phyloP scores from a whole-genome alignment of 2,329 filamentous ascomycete species.

The Davidsoniella neocaledoniae region DNA sequence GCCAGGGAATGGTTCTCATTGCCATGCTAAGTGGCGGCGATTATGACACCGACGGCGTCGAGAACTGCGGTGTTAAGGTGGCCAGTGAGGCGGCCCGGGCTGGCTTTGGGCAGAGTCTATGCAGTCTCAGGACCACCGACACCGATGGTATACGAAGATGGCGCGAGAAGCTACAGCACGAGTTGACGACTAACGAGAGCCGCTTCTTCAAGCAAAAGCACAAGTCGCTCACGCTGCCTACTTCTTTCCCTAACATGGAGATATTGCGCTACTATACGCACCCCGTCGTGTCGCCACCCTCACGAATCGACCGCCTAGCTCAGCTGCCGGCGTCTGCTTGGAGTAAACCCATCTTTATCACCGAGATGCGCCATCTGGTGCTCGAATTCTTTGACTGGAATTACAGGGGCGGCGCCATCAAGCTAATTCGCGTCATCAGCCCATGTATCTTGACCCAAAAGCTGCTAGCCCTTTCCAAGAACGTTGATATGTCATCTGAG shows the following conservation, averaged over 20 bases:
- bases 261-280: slow-evolving; percentile 77
- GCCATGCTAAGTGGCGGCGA: slow-evolving; percentile 93
- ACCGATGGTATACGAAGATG: slow-evolving; percentile 44
- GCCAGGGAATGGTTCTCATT: slow-evolving; percentile 82
- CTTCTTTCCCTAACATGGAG: slow-evolving; percentile 62
- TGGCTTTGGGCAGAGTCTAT: slow-evolving; percentile 67
- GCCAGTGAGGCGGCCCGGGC: slow-evolving; percentile 82
- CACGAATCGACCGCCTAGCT: slow-evolving; percentile 38
- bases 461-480: slow-evolving; percentile 21
- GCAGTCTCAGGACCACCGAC: slow-evolving; percentile 44
- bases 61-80: slow-evolving; percentile 71
- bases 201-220: slow-evolving; percentile 65
- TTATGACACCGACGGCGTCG: slow-evolving; percentile 76
- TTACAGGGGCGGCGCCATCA: slow-evolving; percentile 59
- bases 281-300: slow-evolving; percentile 55
- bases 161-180: slow-evolving; percentile 54
- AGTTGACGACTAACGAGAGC: slow-evolving; percentile 70
- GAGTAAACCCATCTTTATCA: slow-evolving; percentile 46
- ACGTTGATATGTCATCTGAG: slow-evolving; percentile 15
- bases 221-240: slow-evolving; percentile 56
- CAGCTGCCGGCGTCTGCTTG: slow-evolving; percentile 33
- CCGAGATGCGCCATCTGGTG: slow-evolving; percentile 55
- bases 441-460: slow-evolving; percentile 55
- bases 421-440: slow-evolving; percentile 67
- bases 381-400: slow-evolving; percentile 77